These are phyloP conservation scores for Amoebophrya sp. DNA, from an alignment of 169 alveolate genomes.

Conservation along the genomic window DNA sequence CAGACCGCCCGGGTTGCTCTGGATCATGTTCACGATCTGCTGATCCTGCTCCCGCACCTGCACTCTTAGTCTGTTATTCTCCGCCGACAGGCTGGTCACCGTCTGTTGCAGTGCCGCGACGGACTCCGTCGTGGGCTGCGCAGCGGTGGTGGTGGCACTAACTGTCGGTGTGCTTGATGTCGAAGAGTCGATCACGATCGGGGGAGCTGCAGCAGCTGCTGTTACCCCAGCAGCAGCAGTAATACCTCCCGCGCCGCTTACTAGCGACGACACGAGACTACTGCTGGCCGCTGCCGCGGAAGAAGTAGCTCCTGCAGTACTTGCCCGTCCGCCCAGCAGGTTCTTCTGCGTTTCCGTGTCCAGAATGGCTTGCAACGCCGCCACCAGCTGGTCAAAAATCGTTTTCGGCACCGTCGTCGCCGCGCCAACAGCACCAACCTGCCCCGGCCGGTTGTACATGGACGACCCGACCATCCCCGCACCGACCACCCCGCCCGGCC, in stretches of 20 bases:
- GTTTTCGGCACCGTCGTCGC: not conserved
- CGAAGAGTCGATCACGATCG: not conserved
- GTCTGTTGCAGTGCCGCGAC: not conserved
- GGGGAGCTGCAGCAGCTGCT: not conserved
- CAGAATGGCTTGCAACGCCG: not conserved
- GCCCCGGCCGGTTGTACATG: not conserved
- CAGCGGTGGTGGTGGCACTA: not conserved
- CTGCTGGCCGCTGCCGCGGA: not conserved
- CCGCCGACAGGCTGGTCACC: not conserved
- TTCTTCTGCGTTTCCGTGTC: not conserved
- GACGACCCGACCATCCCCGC: not conserved
- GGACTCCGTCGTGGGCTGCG: not conserved
- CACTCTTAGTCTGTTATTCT: not conserved
- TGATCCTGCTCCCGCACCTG: not conserved
- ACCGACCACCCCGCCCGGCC: not conserved
- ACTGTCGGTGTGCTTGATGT: not conserved
- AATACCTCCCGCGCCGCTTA: not conserved
- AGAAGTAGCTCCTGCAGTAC: too few species aligned
- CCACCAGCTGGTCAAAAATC: not conserved
- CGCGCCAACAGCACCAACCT: too few species aligned
- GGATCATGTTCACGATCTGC: not conserved
- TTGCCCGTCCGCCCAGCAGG: not conserved
- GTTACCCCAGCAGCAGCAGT: not conserved
- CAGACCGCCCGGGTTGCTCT: too few species aligned
- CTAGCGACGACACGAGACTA: not conserved